Base-by-base conservation (phyloP, 2,329 filamentous ascomycete species). In the Penicillium sp. region DNA sequence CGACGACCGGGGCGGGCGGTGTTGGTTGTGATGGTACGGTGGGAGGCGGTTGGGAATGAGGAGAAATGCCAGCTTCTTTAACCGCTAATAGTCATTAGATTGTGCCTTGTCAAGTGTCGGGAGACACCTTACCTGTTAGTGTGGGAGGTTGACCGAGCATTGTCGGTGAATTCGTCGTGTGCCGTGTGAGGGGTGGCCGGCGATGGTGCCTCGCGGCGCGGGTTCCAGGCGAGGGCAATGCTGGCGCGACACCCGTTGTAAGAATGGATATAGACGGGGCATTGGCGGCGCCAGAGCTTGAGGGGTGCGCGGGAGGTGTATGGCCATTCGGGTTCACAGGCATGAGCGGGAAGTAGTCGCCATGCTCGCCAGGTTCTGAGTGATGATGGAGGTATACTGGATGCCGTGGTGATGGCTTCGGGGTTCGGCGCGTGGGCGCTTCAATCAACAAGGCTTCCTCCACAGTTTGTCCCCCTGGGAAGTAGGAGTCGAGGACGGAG, bases 381-480 rank as follows among this genome's bases (percentile, higher is more conserved):
- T 82, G 78, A 43, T 81, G 78, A 42, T 81, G 75, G 45, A 84
- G 77, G 67, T 80, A 82, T 7, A 77, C 74, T 2, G 70, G 63
- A 58, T 76, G 75, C 60, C 88, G 84, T 2, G 93, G 93, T 10
- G 93, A 97, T 11, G 91, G 88, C 68, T 89, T 90, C 1, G 93
- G 93, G 0, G 92, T 93, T 61, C 89, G 85, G 57, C 88, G 86
- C 38, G 83, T 80, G 16, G 93, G 92, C 22, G 96, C 87, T 70
- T 98, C 93, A 72, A 99, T 97, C 65, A 97, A 74, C 63, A 99
- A 83, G 7, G 95, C 95, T 73, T 99, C 95, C 57, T 93, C 89
- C 49, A 97, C 89, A 0, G 83, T 87, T 79, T 98, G 95, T 7
- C 94, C 94, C 48, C 90, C 91, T 1, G 94, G 91, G 72, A 88